Conservation (phyloP, 2,329 filamentous ascomycete species). For the Colletotrichum neosansevieriae region DNA sequence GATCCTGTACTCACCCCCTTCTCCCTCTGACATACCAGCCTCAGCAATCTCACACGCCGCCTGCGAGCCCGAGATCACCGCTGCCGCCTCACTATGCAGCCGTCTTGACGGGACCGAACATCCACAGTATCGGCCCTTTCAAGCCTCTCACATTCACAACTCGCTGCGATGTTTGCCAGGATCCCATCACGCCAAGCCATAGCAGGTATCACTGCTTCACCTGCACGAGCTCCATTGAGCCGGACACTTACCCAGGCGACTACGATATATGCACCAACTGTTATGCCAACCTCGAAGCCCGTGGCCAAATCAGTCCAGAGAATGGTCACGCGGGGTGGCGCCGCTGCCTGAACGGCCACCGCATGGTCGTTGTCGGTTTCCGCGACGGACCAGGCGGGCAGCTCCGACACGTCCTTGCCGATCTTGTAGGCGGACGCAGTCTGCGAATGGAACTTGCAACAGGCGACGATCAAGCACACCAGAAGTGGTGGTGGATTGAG, state of each 20-base stretch:
- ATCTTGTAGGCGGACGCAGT: conserved; percentile 82
- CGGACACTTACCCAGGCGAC: conserved; percentile 72
- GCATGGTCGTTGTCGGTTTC: conserved; percentile 86
- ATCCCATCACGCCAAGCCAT: conserved; percentile 76
- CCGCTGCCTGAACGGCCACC: conserved; percentile 82
- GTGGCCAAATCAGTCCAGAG: conserved; percentile 75
- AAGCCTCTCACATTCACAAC: conserved; percentile 79
- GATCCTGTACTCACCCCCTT: conserved; percentile 84
- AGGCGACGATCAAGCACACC: conserved; percentile 48
- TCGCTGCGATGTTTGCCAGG: conserved; percentile 82
- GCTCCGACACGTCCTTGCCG: conserved; percentile 74
- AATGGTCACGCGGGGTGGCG: conserved; percentile 88
- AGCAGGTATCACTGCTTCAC: conserved; percentile 83
- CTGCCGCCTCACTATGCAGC: conserved; percentile 60
- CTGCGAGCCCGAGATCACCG: conserved; percentile 56
- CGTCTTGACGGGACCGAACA: conserved; percentile 60
- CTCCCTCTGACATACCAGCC: conserved; percentile 78
- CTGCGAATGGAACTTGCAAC: conserved; percentile 70
- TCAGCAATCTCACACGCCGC: conserved; percentile 50
- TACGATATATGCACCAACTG: conserved; percentile 88
- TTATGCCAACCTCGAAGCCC: conserved; percentile 75
- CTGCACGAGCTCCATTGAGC: conserved; percentile 68
- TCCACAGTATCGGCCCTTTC: conserved; percentile 66
- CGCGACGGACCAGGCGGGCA: conserved; percentile 76
- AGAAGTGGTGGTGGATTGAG: conserved; percentile 66